Conservation (phyloP, 2,329 filamentous ascomycete species). For the Thyridium curvatum region DNA sequence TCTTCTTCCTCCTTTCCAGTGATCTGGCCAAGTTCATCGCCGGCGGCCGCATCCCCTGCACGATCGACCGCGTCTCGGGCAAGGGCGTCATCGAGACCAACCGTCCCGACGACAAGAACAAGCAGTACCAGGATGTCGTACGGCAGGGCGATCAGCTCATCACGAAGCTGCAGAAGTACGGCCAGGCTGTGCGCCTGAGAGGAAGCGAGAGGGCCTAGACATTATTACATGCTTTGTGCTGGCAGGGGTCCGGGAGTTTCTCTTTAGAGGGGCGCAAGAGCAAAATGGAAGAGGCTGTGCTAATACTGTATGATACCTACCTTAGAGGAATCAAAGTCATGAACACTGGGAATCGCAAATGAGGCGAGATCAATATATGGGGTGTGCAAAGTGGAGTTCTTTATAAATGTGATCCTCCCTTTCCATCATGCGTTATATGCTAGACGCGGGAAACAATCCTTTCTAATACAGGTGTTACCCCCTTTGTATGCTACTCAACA, state of each 20-base stretch:
- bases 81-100: constrained; percentile 98
- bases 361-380: no score
- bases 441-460: not conserved
- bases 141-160: constrained; percentile 97
- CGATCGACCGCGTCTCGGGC: constrained; percentile 92
- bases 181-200: constrained; percentile 87
- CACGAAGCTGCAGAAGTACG: constrained; percentile 98
- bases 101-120: constrained; percentile 97
- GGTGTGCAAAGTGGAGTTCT: no score
- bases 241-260: constrained; percentile 15
- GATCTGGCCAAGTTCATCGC: constrained; percentile 97
- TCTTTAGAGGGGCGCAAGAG: not conserved
- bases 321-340: not conserved
- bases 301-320: not conserved
- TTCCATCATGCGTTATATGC: not conserved
- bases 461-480: no score
- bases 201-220: constrained; percentile 94
- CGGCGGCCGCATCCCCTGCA: constrained; percentile 88
- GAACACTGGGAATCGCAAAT: not conserved
- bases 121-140: constrained; percentile 97
- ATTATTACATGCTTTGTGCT: no score
- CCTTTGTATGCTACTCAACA: not conserved
- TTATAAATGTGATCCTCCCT: no score
- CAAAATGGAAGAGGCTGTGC: constrained; percentile 1
- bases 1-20: constrained; percentile 34